These are phyloP conservation scores for Colletotrichum magnum DNA, from an alignment of 2,329 filamentous ascomycete species.

Conservation along the genomic window DNA sequence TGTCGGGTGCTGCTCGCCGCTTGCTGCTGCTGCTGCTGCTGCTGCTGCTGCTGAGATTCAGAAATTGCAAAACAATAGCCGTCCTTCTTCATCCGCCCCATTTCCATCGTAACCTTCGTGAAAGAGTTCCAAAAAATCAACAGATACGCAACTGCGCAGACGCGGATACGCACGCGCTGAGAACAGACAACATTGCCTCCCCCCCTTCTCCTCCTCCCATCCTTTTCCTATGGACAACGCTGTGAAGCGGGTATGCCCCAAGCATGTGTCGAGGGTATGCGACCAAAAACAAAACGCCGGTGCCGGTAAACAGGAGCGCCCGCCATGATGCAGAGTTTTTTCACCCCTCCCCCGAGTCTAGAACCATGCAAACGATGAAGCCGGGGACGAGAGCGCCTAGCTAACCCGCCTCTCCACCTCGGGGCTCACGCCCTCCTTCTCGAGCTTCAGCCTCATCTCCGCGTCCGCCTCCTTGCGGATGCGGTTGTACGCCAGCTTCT, in stretches of 20 bases:
- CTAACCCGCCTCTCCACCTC: conserved; percentile 64
- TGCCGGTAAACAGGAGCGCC: conserved; percentile 16
- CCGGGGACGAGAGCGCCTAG: conserved; percentile 47
- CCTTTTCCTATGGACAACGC: not conserved
- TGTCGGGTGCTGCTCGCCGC: too few relatives aligned
- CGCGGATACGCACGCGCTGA: too few relatives aligned
- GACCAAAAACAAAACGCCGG: conserved; percentile 20
- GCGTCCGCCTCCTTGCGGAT: conserved; percentile 77
- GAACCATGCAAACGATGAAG: conserved; percentile 23
- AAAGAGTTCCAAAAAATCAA: conserved; percentile 3
- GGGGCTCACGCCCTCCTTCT: conserved; percentile 58
- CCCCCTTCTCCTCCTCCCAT: not conserved
- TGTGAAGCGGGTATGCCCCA: too few relatives aligned
- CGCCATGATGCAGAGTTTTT: conserved; percentile 13
- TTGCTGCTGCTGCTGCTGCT: conserved; percentile 25
- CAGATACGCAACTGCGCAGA: too few relatives aligned
- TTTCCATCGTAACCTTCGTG: conserved; percentile 38
- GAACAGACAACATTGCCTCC: not conserved
- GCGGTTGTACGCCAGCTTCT: conserved; percentile 87
- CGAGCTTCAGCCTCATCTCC: conserved; percentile 62
- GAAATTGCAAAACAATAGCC: conserved; percentile 36
- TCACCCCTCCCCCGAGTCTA: conserved; percentile 12
- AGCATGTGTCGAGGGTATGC: not conserved
- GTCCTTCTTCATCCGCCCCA: conserved; percentile 35
- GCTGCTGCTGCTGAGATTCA: conserved; percentile 34